A percentile compares a stretch with the other conserved stretches of the same genome.
Evolutionary conservation across 2,329 filamentous ascomycete genomes (phyloP).

Genomic region (Aureobasidium sp.): DNA sequence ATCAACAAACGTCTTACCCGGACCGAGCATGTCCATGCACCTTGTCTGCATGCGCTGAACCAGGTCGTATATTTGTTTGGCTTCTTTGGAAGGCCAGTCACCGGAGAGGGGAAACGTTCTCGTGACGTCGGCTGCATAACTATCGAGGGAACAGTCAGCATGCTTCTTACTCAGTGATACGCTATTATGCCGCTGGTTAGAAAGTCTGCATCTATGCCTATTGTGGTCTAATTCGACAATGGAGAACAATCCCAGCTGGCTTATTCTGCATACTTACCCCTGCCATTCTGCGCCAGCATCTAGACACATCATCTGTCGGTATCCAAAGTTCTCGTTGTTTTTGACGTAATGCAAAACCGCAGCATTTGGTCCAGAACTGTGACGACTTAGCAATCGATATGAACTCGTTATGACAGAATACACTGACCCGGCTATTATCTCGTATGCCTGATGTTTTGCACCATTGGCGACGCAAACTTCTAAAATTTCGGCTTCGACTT

Average conservation of each 20-base stretch:
- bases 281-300: conserved; percentile 83
- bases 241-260: too few relatives aligned
- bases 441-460: conserved; percentile 74
- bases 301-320: conserved; percentile 68
- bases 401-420: not conserved
- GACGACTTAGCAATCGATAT: not conserved
- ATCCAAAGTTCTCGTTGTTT: conserved; percentile 66
- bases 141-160: too few relatives aligned
- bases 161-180: too few relatives aligned
- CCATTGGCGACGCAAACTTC: conserved; percentile 64
- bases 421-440: conserved; percentile 65
- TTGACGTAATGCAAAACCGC: conserved; percentile 78
- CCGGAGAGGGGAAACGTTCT: conserved; percentile 76
- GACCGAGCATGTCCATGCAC: conserved; percentile 62
- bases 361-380: conserved; percentile 63
- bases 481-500: conserved; percentile 74
- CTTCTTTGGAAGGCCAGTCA: conserved; percentile 59
- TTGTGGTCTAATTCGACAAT: too few relatives aligned
- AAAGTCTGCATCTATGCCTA: too few relatives aligned
- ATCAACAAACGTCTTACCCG: conserved; percentile 63
- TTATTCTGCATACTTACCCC: too few relatives aligned
- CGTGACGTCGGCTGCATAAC: conserved; percentile 90
- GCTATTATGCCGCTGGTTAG: too few relatives aligned
- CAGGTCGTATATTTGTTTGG: conserved; percentile 65
- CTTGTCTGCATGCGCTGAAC: conserved; percentile 75